Evolutionary conservation across 2,329 filamentous ascomycete species (phyloP), one percentile per base, ranked within the genome.

Genomic region (Sporothrix pseudoabietina): DNA sequence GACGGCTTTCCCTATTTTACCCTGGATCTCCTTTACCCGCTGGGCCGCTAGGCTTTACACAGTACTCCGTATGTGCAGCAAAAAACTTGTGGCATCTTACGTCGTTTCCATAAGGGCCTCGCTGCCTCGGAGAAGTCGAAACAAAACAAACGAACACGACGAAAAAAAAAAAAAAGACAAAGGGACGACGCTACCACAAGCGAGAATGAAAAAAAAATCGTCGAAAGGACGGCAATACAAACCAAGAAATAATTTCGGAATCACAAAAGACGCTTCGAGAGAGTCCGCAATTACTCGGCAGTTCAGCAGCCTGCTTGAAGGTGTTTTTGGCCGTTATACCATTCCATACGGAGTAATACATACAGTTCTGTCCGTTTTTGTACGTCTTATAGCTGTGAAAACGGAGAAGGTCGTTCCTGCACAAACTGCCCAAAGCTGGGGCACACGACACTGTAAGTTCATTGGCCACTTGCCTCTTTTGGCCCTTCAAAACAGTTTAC

Each of bases 391-490:
- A 26, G 26, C 26, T 22, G 19, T 22, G 1, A 32, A 26, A 44
- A 63, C 35, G 59, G 59, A 63, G 59, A 63, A 22, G n/a, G 19
- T 14, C 19, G 55, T 47, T 47, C 10, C 10, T 16, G 39, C 39
- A 65, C 35, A 65, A 9, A 30, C 16, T 19, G 22, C n/a, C 19
- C 52, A 26, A 55, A 55, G 12, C 16, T 12, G 26, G 5, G 19
- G 6, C 22, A 32, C 12, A 12, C 8, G 52, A 68, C 44, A 44
- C 65, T 68, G 65, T 68, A n/a, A 68, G 65, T 52, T 68, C 44
- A 68, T 68, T 52, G 44, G 65, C 44, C 14, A 35, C 26, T n/a
- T 52, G 44, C 44, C 44, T 19, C 2, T 14, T 32, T 12, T 12
- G 22, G 44, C 26, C 44, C 14, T 10, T 65, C 61, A 47, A 52